phyloP scores from a whole-genome alignment of 495 filamentous ascomycete genomes.

The Bathelium albidoporum region DNA sequence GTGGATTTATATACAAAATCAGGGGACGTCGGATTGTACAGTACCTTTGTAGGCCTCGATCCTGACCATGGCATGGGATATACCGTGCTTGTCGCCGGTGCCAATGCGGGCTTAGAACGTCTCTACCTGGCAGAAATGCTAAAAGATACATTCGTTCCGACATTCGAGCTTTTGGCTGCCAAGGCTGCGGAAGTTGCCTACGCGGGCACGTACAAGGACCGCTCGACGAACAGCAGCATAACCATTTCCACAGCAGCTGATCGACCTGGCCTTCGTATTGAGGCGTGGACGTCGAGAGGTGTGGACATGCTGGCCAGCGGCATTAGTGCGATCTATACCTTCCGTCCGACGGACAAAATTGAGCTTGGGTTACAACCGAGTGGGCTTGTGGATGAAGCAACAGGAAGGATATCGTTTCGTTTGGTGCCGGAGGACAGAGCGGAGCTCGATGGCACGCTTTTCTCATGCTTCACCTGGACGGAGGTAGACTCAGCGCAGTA shows the following conservation, averaged over 20 bases:
- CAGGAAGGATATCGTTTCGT: neutral
- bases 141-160: neutral
- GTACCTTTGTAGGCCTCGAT: neutral
- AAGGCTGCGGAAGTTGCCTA: neutral
- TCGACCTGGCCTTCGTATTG: neutral
- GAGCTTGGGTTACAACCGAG: neutral
- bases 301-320: neutral
- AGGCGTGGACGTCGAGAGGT: neutral
- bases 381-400: neutral
- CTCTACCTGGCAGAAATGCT: neutral
- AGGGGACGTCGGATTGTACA: neutral
- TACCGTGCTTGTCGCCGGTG: neutral
- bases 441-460: neutral
- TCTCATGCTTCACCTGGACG: neutral
- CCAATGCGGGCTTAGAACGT: neutral
- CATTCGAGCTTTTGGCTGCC: neutral
- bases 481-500: neutral
- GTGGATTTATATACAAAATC: constrained; percentile 41
- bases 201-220: neutral
- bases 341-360: neutral
- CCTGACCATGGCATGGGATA: neutral
- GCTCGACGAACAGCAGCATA: neutral
- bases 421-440: neutral
- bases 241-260: neutral
- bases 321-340: neutral